phyloP scores from a whole-genome alignment of 129 eudicot species.

The Flaveria sonorensis region DNA sequence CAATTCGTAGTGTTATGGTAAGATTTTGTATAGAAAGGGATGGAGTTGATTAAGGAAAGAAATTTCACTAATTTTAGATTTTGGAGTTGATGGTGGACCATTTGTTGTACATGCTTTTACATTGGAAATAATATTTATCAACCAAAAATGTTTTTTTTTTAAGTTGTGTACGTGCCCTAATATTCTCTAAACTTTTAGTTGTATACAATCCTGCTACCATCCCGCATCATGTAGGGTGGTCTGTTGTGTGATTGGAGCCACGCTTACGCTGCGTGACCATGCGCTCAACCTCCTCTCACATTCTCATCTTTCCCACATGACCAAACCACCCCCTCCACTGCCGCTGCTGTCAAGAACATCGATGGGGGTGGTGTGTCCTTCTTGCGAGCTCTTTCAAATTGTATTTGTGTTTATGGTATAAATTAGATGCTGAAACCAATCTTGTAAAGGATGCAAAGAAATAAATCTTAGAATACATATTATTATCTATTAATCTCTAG shows the following conservation, averaged over 20 bases:
- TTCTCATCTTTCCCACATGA: too few species aligned
- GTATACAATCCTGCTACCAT: too few species aligned
- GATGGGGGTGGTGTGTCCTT: too few species aligned
- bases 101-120: conserved; percentile 32
- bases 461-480: background rate
- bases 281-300: too few species aligned
- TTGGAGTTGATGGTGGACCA: conserved; percentile 24
- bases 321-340: too few species aligned
- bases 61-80: conserved; percentile 26
- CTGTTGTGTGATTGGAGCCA: too few species aligned
- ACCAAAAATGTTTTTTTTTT: background rate
- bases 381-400: too few species aligned
- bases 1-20: conserved; percentile 20
- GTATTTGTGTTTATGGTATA: background rate
- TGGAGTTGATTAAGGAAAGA: conserved; percentile 23
- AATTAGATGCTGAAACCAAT: background rate
- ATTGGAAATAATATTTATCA: conserved; percentile 26
- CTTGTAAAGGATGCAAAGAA: background rate
- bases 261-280: too few species aligned
- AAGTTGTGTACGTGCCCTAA: background rate
- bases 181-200: background rate
- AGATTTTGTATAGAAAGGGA: conserved; percentile 37
- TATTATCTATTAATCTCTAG: too few species aligned
- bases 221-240: too few species aligned
- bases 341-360: too few species aligned